Evolutionary conservation across 805 yeast genomes (phyloP).

Genomic region (Starmerella cellae): DNA sequence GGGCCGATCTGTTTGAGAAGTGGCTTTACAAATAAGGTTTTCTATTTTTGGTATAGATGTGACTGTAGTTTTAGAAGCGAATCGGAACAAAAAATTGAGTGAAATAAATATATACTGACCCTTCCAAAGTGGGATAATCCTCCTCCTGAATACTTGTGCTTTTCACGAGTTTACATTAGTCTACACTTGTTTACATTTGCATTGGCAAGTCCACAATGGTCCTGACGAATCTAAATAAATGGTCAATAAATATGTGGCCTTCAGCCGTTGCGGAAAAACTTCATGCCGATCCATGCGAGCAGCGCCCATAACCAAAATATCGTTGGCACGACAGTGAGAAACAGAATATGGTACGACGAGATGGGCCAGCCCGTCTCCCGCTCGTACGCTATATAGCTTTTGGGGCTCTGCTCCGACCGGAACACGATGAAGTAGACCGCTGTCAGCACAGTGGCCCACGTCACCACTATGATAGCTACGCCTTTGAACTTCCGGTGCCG

Average conservation of each 20-base stretch:
- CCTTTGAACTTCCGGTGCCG: constrained; percentile 10
- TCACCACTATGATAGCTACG: constrained; percentile 5
- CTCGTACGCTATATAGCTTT: constrained; percentile 13
- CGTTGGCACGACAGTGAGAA: constrained; percentile 28
- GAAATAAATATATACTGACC: not conserved
- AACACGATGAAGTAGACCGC: constrained; percentile 3
- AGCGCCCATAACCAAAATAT: constrained; percentile 56
- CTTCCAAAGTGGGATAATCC: no score
- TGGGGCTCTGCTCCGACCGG: constrained; percentile 1
- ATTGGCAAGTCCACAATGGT: no score
- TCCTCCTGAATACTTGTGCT: no score
- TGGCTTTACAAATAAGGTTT: constrained; percentile 24
- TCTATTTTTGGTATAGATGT: not conserved
- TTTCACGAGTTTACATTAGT: no score
- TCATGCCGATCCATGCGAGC: constrained; percentile 66
- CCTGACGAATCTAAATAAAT: no score
- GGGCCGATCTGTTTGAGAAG: constrained; percentile 34
- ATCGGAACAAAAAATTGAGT: not conserved
- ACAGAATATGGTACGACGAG: constrained; percentile 29
- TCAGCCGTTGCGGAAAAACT: constrained; percentile 61
- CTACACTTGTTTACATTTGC: no score
- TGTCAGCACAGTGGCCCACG: constrained; percentile 11
- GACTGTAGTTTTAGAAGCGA: no score
- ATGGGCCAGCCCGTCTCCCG: constrained; percentile 30
- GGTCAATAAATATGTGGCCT: not conserved